These are phyloP conservation scores for Vickermania ingenoplastis DNA, from an alignment of 208 protist genomes.

Conservation along the genomic window DNA sequence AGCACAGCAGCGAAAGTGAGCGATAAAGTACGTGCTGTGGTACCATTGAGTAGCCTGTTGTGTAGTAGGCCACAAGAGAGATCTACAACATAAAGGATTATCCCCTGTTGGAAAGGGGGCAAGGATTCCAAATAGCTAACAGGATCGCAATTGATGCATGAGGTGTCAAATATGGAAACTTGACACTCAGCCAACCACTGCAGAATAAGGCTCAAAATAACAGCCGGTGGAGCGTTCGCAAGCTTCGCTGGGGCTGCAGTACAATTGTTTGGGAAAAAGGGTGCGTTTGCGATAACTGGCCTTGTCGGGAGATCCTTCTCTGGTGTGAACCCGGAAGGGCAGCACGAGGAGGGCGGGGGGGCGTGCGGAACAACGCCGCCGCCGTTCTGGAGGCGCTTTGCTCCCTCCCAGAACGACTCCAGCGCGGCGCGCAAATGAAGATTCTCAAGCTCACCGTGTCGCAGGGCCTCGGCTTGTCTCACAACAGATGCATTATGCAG, in stretches of 20 bases:
- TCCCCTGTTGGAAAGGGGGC: conserved; percentile 46
- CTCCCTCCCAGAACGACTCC: conserved; percentile 33
- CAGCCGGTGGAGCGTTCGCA: conserved; percentile 51
- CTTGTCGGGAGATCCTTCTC: conserved; percentile 46
- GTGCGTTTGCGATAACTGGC: conserved; percentile 15
- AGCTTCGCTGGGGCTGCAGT: conserved; percentile 56
- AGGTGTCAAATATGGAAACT: conserved; percentile 49
- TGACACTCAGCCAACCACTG: conserved; percentile 68
- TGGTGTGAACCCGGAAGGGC: conserved; percentile 59
- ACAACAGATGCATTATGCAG: conserved; percentile 59
- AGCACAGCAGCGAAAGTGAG: conserved; percentile 72
- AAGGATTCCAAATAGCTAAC: conserved; percentile 66
- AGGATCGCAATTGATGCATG: conserved; percentile 50
- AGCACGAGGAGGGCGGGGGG: conserved; percentile 37
- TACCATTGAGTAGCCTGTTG: conserved; percentile 51
- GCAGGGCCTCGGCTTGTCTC: conserved; percentile 44
- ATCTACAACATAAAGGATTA: conserved; percentile 66
- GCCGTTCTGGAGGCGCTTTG: conserved; percentile 23
- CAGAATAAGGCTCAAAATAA: conserved; percentile 57
- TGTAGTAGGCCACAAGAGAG: conserved; percentile 56
- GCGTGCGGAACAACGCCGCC: conserved; percentile 3
- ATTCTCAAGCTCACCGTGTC: conserved; percentile 41
- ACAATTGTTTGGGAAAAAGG: conserved; percentile 53
- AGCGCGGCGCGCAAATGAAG: conserved; percentile 44
- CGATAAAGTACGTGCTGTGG: conserved; percentile 47